These are phyloP conservation scores for Entomortierella beljakovae DNA, from an alignment of 192 early-diverging fungal species.

Conservation along the genomic window DNA sequence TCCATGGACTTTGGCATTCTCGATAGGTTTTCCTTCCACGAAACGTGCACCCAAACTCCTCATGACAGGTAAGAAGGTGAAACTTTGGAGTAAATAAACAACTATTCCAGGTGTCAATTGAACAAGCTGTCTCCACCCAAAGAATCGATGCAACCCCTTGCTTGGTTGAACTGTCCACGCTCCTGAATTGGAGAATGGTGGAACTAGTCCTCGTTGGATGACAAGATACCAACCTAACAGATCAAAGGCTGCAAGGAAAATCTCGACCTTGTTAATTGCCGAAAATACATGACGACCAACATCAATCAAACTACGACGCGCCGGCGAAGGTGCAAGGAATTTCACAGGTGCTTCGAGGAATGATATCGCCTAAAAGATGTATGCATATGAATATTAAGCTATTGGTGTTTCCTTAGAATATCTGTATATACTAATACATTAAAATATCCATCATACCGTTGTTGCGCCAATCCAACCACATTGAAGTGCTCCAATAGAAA, in stretches of 20 bases:
- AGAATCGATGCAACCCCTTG: constrained; percentile 8
- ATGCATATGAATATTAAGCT: not conserved
- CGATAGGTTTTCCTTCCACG: constrained; percentile 28
- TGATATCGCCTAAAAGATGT: constrained; percentile 31
- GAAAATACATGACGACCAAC: constrained; percentile 57
- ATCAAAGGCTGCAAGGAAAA: constrained; percentile 43
- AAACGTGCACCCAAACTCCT: constrained; percentile 10
- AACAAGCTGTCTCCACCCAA: constrained; percentile 10
- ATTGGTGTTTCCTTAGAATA: not conserved
- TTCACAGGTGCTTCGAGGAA: constrained; percentile 54
- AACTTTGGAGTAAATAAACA: constrained; percentile 33
- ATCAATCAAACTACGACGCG: constrained; percentile 29
- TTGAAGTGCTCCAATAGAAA: constrained; percentile 42
- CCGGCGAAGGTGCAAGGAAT: constrained; percentile 42
- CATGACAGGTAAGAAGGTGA: constrained; percentile 31
- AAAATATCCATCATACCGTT: constrained; percentile 14
- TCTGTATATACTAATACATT: not conserved
- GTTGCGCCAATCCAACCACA: constrained; percentile 46
- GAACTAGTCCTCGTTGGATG: constrained; percentile 17
- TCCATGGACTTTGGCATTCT: constrained; percentile 24
- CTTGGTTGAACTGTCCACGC: not conserved
- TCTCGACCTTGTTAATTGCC: constrained; percentile 51
- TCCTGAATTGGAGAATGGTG: not conserved
- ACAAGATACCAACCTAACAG: constrained; percentile 45
- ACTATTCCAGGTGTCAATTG: constrained; percentile 27